phyloP scores from a whole-genome alignment of 768 basidiomycete species.

The Lentinula sp. region DNA sequence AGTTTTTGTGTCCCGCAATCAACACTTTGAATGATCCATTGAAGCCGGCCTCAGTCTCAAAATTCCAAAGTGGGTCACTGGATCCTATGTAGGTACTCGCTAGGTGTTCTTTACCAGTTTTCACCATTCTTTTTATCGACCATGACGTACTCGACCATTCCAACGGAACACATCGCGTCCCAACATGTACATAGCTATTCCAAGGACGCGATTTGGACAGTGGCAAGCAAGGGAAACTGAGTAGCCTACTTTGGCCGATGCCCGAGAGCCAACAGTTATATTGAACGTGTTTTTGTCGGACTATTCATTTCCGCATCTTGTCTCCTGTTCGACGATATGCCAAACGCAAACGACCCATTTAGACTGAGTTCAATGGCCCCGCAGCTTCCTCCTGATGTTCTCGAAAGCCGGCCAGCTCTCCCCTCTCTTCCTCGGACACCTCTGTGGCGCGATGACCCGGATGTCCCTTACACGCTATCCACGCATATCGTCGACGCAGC shows the following conservation, averaged over 20 bases:
- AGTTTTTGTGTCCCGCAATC: too few species aligned
- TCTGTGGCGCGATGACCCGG: slow-evolving; percentile 1
- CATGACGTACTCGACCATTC: too few species aligned
- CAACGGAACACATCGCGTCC: too few species aligned
- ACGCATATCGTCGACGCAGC: slow-evolving; percentile 52
- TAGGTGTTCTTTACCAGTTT: too few species aligned
- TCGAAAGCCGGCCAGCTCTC: not conserved
- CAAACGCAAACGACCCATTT: not conserved
- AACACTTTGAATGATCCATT: too few species aligned
- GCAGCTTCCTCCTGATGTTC: not conserved
- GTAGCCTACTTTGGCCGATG: not conserved
- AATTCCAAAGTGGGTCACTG: too few species aligned
- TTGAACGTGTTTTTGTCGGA: not conserved
- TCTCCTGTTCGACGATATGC: not conserved
- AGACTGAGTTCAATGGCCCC: not conserved
- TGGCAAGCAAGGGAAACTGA: too few species aligned
- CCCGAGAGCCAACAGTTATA: not conserved
- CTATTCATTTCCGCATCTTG: not conserved
- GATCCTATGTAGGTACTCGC: too few species aligned
- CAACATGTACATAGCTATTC: too few species aligned
- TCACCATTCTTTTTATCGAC: too few species aligned
- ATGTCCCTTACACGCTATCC: slow-evolving; percentile 29
- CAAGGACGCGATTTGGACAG: too few species aligned
- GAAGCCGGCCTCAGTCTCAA: too few species aligned
- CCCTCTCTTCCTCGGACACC: not conserved